Evolutionary conservation across 2,329 filamentous ascomycete species (phyloP), one percentile per base, ranked within the genome.

Genomic region (Aspergillus pseudoterreus): DNA sequence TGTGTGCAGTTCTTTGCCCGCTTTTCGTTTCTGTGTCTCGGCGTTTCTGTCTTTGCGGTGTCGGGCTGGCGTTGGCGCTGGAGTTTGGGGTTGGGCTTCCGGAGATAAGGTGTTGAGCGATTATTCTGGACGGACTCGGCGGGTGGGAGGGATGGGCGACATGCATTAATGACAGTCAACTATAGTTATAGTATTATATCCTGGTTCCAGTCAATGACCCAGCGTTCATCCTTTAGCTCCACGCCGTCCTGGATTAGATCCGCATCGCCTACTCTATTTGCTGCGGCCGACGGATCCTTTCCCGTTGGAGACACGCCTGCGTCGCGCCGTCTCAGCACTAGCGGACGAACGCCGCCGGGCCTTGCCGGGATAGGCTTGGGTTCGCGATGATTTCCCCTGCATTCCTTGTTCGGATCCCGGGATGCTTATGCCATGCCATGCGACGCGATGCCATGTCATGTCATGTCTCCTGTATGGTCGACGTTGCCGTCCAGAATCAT

Each of bases 1-100:
- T 51, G 33, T 48, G 47, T 36, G 30, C 39, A 30, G 11, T 48
- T 38, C 45, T 43, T 49, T 38, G 49, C 24, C 15, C 22, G 9
- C 4, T 44, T 27, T 35, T 49, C 6, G 30, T 30, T 48, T 17
- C 15, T 42, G 15, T 42, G n/a, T 17, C n/a, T 19, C 11, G 11
- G 17, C 39, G 17, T 19, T 42, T 17, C 44, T 51, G 36, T 46
- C 35, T 44, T 30, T 30, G 27, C 27, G 27, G 27, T 11, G 27
- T 30, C 27, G 27, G 27, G 27, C 27, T 30, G 27, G 27, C 27
- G 27, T 30, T 30, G 27, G 27, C 27, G 27, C 19, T 19, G 19
- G 19, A 19, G 19, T 30, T 30, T 30, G 46, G 39, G 33, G 1
- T 30, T 30, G 46, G 39, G 39, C 4, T 19, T 12, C 15, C 39